Base-by-base conservation (phyloP, 495 filamentous ascomycete genomes). In the Lophiostoma macrostomum region DNA sequence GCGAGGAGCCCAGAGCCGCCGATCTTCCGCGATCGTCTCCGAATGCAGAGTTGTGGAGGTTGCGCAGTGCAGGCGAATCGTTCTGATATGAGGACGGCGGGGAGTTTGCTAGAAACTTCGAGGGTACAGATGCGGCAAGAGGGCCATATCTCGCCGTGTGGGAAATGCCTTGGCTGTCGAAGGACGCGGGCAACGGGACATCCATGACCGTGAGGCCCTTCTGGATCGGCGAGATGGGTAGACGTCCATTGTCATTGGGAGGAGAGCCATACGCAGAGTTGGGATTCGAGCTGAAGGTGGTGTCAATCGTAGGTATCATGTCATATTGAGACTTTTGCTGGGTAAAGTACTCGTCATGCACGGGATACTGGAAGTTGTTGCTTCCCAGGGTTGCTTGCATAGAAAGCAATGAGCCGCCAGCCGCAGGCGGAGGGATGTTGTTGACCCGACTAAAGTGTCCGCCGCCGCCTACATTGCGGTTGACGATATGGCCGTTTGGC, bases 151-250 rank as follows among this genome's bases (percentile, higher is more conserved):
- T 80, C 20, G 93, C 91, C 46, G 87, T 87, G 64, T 89, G 86
- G 5, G 91, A 96, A 16, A 96, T 88, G 35, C 93, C 93, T 60
- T 97, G 90, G 64, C 89, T 95, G 67, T 97, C 94, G 65, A 98
- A 96, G 1, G 93, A 97, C 10, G 89, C 90, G 7, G 93, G 93
- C 20, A 98, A 81, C 1, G 89, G 89, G 5, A 90, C 94, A 74
- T 98, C 93, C 16, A 96, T 79, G n/a, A 90, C 88, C 36, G 81
- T 94, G 34, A 90, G 77, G 7, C 81, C 82, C 62, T 80, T 82
- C 8, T 67, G 67, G 19, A 73, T 77, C 19, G 91, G 89, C n/a
- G 91, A 91, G 51, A 88, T 78, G 20, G 86, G 84, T 25, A 84
- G 74, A 58, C 84, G 71, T 74, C 76, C 55, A 37, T 35, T 32